Conservation (phyloP, 441 rosid species). For the Erodium texanum region DNA sequence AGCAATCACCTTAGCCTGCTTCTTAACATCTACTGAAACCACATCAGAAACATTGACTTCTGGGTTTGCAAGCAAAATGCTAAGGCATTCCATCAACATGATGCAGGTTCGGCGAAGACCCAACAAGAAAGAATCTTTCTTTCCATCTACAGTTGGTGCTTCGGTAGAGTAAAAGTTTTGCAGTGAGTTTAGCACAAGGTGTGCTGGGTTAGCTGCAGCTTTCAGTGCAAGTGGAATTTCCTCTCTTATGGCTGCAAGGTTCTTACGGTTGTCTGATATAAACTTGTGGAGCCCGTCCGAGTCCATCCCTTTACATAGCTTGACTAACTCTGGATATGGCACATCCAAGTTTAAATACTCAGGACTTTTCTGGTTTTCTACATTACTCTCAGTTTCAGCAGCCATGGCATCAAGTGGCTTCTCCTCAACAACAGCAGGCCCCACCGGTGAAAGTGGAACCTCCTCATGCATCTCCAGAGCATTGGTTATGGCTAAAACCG, state of each 20-base stretch:
- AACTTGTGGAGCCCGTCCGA: slow-evolving; percentile 81
- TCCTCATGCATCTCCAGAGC: slow-evolving; percentile 53
- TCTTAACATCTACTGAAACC: slow-evolving; percentile 54
- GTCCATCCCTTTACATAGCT: slow-evolving; percentile 78
- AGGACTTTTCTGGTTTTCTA: slow-evolving; percentile 38
- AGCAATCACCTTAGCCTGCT: slow-evolving; percentile 68
- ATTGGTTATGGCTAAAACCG: slow-evolving; percentile 53
- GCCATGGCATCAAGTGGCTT: slow-evolving; percentile 35
- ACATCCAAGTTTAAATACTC: slow-evolving; percentile 47
- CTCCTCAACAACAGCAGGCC: slow-evolving; percentile 33
- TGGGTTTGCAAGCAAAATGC: slow-evolving; percentile 46
- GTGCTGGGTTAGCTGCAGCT: slow-evolving; percentile 75
- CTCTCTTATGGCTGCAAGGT: slow-evolving; percentile 71
- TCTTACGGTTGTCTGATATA: slow-evolving; percentile 93
- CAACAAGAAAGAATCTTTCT: slow-evolving; percentile 72
- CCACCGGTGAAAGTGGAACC: slow-evolving; percentile 31
- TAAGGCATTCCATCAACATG: slow-evolving; percentile 97
- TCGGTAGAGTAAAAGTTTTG: slow-evolving; percentile 69
- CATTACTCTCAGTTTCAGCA: slow-evolving; percentile 26
- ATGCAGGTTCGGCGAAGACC: slow-evolving; percentile 93
- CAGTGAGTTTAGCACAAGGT: slow-evolving; percentile 68
- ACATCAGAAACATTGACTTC: slow-evolving; percentile 43
- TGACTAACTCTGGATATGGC: slow-evolving; percentile 63
- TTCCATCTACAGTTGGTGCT: slow-evolving; percentile 50
- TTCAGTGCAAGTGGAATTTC: slow-evolving; percentile 78